Evolutionary conservation across 257 asterid genomes (phyloP), one percentile per base, ranked within the genome.

Genomic region (Galeopsis tetrahit): DNA sequence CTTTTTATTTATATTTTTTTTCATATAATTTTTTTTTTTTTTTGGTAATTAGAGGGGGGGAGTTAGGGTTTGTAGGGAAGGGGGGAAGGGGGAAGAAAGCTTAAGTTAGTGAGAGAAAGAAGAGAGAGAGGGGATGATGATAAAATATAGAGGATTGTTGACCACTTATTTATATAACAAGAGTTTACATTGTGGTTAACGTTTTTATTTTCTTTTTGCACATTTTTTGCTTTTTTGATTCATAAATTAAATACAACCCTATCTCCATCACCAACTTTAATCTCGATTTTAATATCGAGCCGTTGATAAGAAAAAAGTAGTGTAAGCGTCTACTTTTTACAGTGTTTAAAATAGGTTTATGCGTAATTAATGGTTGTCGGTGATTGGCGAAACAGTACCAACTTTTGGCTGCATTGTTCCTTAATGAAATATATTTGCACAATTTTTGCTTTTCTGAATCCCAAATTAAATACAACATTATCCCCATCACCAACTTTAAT

Each of bases 61-160:
- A 75, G 66, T 78, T 61, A 46, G 77, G 78, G 78, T 59, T 79
- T 68, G 82, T 78, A 75, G 82, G 75, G 78, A 39, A 36, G 75
- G 53, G 40, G 4, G 10, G 58, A 6, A 4, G 60, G 49, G 59
- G 36, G 44, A 15, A 13, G 34, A 11, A 33, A 28, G 74, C 34
- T 69, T 42, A 69, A 57, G 43, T 33, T 71, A 60, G 75, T 42
- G 75, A 72, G 61, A 57, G 56, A 52, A 5, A 40, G 21, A 17
- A 2, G 8, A 39, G 6, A 31, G 33, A 51, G 42, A 11, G 21
- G 32, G 3, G 80, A 60, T 69, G 77, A 58, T 35, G 70, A 59
- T 71, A 69, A 73, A 74, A 74, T 81, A 80, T 77, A 82, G 82
- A 60, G 71, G 76, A 66, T 63, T 71, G 70, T 66, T 75, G 75